These are phyloP conservation scores for Boletus insuetus DNA, from an alignment of 768 basidiomycete genomes.

Conservation along the genomic window DNA sequence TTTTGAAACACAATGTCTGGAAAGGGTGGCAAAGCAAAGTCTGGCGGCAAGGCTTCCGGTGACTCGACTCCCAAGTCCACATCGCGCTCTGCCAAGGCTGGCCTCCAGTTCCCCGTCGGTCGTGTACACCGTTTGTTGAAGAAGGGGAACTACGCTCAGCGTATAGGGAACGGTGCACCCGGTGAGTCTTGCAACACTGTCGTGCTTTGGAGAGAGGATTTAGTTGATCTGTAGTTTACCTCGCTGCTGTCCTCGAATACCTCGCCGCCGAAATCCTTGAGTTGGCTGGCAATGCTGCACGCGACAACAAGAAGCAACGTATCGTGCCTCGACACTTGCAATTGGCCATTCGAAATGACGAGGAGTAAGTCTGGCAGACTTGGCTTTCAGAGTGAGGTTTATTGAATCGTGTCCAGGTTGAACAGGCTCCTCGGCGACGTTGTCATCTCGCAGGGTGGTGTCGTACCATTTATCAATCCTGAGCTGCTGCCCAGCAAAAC, in stretches of 20 bases:
- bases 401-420: constrained; percentile 22
- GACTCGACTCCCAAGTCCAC: constrained; percentile 30
- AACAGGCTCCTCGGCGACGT: constrained; percentile 44
- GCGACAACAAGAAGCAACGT: constrained; percentile 58
- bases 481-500: constrained; percentile 54
- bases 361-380: constrained; percentile 35
- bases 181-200: constrained; percentile 21
- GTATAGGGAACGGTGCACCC: constrained; percentile 55
- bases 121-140: constrained; percentile 60
- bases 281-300: constrained; percentile 55
- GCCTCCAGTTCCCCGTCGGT: constrained; percentile 52
- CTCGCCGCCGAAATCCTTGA: constrained; percentile 64
- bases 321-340: constrained; percentile 66
- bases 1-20: constrained; percentile 33
- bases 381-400: background rate
- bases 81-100: constrained; percentile 41
- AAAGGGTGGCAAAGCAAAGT: constrained; percentile 57
- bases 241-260: constrained; percentile 60
- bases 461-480: constrained; percentile 49
- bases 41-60: constrained; percentile 61
- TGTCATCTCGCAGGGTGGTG: constrained; percentile 64
- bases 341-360: constrained; percentile 63
- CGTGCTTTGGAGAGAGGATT: background rate
- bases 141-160: constrained; percentile 57
- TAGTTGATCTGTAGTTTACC: constrained; percentile 40